These are phyloP conservation scores for Carex pumila DNA, from an alignment of 176 grass and related monocot genomes.

Conservation along the genomic window DNA sequence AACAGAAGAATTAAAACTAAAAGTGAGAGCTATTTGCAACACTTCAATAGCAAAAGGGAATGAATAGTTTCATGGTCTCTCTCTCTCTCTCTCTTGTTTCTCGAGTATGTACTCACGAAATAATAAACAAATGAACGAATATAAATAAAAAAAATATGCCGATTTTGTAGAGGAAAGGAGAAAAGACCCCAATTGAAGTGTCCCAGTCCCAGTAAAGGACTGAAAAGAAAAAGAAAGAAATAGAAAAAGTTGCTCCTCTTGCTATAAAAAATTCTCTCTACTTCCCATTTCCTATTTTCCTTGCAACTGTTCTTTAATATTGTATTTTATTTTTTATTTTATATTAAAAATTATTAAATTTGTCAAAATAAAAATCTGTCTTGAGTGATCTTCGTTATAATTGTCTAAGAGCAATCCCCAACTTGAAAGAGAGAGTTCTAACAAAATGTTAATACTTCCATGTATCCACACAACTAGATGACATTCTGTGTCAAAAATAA, in stretches of 20 bases:
- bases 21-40: not conserved
- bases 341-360: too few relatives aligned
- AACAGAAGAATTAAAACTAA: not conserved
- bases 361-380: too few relatives aligned
- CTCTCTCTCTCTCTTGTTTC: not conserved
- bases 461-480: too few relatives aligned
- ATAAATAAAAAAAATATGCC: not conserved
- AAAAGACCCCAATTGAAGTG: conserved; percentile 2
- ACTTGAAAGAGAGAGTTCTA: too few relatives aligned
- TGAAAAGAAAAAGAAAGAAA: not conserved
- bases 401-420: too few relatives aligned
- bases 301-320: too few relatives aligned
- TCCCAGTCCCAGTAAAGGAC: too few relatives aligned
- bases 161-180: not conserved
- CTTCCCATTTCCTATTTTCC: conserved; percentile 15
- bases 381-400: too few relatives aligned
- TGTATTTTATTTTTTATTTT: too few relatives aligned
- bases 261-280: not conserved
- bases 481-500: too few relatives aligned
- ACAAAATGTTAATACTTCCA: too few relatives aligned
- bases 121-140: conserved; percentile 15
- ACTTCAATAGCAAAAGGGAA: not conserved
- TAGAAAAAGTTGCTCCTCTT: not conserved
- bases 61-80: not conserved
- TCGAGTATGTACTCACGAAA: not conserved